Evolutionary conservation across 106 monocot species (phyloP).

Genomic region (Triglochin maritima): DNA sequence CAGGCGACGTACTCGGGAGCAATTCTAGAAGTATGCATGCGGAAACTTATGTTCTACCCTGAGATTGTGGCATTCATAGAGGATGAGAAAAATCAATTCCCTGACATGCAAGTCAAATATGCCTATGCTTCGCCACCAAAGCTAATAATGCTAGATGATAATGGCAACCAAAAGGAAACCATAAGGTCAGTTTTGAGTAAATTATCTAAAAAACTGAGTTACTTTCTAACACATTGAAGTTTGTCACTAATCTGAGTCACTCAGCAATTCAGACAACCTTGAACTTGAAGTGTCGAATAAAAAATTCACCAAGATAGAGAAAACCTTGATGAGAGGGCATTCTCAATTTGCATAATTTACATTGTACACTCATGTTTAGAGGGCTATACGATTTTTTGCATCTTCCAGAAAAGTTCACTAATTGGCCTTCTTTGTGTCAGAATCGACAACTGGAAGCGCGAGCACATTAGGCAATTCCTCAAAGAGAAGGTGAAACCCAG

Average conservation of each 20-base stretch:
- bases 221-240: too few relatives aligned
- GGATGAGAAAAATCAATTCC: slow-evolving; percentile 87
- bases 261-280: too few relatives aligned
- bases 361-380: background rate
- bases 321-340: too few relatives aligned
- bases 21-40: slow-evolving; percentile 94
- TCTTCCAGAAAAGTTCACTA: background rate
- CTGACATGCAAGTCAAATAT: slow-evolving; percentile 64
- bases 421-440: slow-evolving; percentile 20
- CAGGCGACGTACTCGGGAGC: slow-evolving; percentile 82
- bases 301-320: too few relatives aligned
- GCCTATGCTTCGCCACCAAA: slow-evolving; percentile 81
- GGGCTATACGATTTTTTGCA: background rate
- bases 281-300: too few relatives aligned
- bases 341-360: background rate
- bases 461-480: slow-evolving; percentile 78
- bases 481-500: slow-evolving; percentile 64
- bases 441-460: slow-evolving; percentile 96
- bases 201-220: background rate
- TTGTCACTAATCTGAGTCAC: too few relatives aligned
- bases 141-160: slow-evolving; percentile 68
- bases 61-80: slow-evolving; percentile 83
- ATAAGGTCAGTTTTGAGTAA: slow-evolving; percentile 55
- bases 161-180: slow-evolving; percentile 58
- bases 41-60: slow-evolving; percentile 90